These are phyloP conservation scores for Discostella pseudostelligera DNA, from an alignment of 108 stramenopile genomes.

Conservation along the genomic window DNA sequence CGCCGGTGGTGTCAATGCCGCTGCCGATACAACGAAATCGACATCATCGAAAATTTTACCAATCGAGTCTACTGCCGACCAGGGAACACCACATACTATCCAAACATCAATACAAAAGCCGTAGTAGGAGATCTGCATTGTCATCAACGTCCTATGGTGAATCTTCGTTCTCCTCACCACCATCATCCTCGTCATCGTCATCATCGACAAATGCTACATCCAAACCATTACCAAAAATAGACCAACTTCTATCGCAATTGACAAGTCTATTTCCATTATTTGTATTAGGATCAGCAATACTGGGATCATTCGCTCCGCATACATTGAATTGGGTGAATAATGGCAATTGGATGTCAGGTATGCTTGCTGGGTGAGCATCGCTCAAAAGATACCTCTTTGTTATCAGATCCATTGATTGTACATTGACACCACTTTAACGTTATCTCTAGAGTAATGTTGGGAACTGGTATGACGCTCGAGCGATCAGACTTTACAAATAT, in stretches of 20 bases:
- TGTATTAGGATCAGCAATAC: constrained; percentile 70
- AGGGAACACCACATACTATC: too few species aligned
- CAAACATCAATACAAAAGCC: too few species aligned
- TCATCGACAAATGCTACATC: not conserved
- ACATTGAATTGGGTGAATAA: constrained; percentile 77
- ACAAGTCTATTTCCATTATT: constrained; percentile 88
- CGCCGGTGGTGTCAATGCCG: too few species aligned
- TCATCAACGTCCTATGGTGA: not conserved
- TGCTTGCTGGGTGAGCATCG: constrained; percentile 66
- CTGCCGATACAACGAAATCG: too few species aligned
- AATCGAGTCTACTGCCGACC: too few species aligned
- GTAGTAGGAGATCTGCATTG: not conserved
- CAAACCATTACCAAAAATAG: constrained; percentile 25
- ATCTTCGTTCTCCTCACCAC: not conserved
- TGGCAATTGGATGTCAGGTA: constrained; percentile 61
- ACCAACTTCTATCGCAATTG: constrained; percentile 57
- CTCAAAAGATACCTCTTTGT: too few species aligned
- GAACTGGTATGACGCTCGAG: constrained; percentile 92
- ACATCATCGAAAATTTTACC: too few species aligned
- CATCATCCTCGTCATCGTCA: constrained; percentile 3
- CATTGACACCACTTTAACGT: too few species aligned
- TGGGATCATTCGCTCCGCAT: constrained; percentile 52
- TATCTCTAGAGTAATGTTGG: constrained; percentile 80
- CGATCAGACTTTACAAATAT: constrained; percentile 82
- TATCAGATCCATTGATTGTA: not conserved